Evolutionary conservation across 805 yeast species (phyloP).

Genomic region (Yamadazyma endophytica): DNA sequence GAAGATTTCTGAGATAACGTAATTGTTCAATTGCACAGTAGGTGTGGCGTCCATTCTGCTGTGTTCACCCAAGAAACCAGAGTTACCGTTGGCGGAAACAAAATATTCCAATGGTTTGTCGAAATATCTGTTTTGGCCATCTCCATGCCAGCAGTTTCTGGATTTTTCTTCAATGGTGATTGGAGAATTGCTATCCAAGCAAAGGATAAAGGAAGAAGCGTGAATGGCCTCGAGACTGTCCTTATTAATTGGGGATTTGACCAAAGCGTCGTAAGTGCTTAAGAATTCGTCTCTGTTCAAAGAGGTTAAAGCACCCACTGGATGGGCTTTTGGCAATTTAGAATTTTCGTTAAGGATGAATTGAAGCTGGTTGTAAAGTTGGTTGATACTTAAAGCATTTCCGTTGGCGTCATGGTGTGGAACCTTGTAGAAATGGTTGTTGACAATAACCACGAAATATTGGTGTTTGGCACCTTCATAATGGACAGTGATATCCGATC

Average conservation of each 20-base stretch:
- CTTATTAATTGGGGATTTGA: slow-evolving; percentile 56
- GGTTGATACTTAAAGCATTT: slow-evolving; percentile 40
- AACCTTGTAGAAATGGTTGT: slow-evolving; percentile 79
- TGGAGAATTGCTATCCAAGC: slow-evolving; percentile 73
- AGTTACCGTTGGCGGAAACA: slow-evolving; percentile 74
- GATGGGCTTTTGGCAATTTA: slow-evolving; percentile 37
- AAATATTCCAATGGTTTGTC: slow-evolving; percentile 90
- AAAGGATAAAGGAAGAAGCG: slow-evolving; percentile 73
- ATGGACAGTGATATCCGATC: slow-evolving; percentile 58
- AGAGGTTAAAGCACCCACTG: slow-evolving; percentile 77
- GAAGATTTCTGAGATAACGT: slow-evolving; percentile 52
- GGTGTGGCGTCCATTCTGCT: slow-evolving; percentile 98
- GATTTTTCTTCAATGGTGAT: slow-evolving; percentile 80
- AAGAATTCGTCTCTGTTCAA: slow-evolving; percentile 84
- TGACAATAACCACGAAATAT: slow-evolving; percentile 67
- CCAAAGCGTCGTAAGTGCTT: slow-evolving; percentile 52
- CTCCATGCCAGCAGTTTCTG: slow-evolving; percentile 90
- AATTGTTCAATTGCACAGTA: slow-evolving; percentile 82
- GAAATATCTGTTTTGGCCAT: slow-evolving; percentile 83
- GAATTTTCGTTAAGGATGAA: slow-evolving; percentile 45
- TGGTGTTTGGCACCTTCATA: slow-evolving; percentile 51
- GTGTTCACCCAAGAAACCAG: slow-evolving; percentile 95
- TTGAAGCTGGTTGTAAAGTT: slow-evolving; percentile 56
- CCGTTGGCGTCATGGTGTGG: slow-evolving; percentile 48
- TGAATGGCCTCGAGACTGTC: slow-evolving; percentile 64